A percentile compares a stretch with the other conserved stretches of the same genome.
phyloP scores from a whole-genome alignment of 352 stramenopile genomes.

The Pythium rhizo-oryzae region DNA sequence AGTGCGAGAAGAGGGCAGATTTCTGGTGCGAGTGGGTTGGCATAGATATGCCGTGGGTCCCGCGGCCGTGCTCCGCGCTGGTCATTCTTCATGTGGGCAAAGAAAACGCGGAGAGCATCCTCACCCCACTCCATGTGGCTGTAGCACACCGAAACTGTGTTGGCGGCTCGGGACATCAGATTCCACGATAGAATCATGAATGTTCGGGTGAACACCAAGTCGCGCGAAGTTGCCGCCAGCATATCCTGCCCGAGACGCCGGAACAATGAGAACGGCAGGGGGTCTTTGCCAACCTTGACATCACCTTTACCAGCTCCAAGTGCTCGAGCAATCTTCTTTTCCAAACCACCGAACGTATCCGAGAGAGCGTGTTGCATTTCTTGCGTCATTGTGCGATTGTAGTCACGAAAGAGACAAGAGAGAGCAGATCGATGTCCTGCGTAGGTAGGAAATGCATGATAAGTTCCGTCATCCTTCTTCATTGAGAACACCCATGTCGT shows the following conservation, averaged over 20 bases:
- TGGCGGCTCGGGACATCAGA: conserved; percentile 4
- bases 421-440: conserved; percentile 9
- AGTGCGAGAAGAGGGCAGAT: conserved; percentile 37
- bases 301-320: neutral
- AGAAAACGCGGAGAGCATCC: conserved; percentile 39
- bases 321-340: conserved; percentile 4
- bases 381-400: neutral
- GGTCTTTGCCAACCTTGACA: conserved; percentile 10
- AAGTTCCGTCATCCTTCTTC: conserved; percentile 11
- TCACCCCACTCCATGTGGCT: conserved; percentile 31
- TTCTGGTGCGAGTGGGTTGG: conserved; percentile 32
- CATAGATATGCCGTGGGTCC: conserved; percentile 38
- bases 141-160: conserved; percentile 12
- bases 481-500: conserved; percentile 16
- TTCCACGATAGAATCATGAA: conserved; percentile 19
- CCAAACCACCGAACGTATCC: conserved; percentile 7
- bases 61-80: conserved; percentile 25
- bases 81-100: conserved; percentile 43
- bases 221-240: neutral
- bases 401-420: conserved; percentile 12
- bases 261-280: conserved; percentile 8
- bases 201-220: conserved; percentile 4
- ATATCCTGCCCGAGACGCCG: conserved; percentile 5
- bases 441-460: conserved; percentile 12
- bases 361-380: conserved; percentile 2